Conservation (phyloP, 2,329 filamentous ascomycete species). For the Fonsecaea nubica region DNA sequence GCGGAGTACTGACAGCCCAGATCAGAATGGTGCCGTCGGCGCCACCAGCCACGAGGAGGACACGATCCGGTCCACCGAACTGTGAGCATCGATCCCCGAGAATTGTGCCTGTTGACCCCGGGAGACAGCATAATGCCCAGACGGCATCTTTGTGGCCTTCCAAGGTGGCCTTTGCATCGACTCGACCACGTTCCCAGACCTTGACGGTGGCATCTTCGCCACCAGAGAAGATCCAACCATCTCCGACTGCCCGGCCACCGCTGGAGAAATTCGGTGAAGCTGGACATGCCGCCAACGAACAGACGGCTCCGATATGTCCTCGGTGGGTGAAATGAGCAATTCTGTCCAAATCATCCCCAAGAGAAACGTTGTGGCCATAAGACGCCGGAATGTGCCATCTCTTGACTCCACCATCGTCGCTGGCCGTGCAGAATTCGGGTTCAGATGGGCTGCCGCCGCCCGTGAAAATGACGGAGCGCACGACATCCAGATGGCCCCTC, state of each 20-base stretch:
- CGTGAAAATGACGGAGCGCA: conserved; percentile 94
- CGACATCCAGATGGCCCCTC: conserved; percentile 89
- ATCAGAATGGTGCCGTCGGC: conserved; percentile 91
- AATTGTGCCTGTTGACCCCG: conserved; percentile 77
- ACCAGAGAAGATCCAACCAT: conserved; percentile 98
- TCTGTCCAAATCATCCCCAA: conserved; percentile 83
- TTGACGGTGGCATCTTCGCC: conserved; percentile 91
- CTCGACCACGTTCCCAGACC: conserved; percentile 92
- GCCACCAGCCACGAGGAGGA: conserved; percentile 87
- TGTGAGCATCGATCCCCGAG: conserved; percentile 75
- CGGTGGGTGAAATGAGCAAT: conserved; percentile 93
- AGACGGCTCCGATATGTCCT: conserved; percentile 88
- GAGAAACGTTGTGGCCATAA: conserved; percentile 59
- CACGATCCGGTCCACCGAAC: conserved; percentile 81
- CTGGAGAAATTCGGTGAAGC: conserved; percentile 87
- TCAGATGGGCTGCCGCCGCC: conserved; percentile 94
- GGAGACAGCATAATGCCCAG: conserved; percentile 92
- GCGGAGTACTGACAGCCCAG: conserved; percentile 92
- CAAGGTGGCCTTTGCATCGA: conserved; percentile 92
- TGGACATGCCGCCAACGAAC: conserved; percentile 84
- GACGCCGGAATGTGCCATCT: conserved; percentile 91
- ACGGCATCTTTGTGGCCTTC: conserved; percentile 95
- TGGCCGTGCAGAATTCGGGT: conserved; percentile 94
- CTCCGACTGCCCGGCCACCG: conserved; percentile 83
- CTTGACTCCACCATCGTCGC: conserved; percentile 95